Conservation (phyloP, 2,329 filamentous ascomycete genomes). For the Aureobasidium sp. region DNA sequence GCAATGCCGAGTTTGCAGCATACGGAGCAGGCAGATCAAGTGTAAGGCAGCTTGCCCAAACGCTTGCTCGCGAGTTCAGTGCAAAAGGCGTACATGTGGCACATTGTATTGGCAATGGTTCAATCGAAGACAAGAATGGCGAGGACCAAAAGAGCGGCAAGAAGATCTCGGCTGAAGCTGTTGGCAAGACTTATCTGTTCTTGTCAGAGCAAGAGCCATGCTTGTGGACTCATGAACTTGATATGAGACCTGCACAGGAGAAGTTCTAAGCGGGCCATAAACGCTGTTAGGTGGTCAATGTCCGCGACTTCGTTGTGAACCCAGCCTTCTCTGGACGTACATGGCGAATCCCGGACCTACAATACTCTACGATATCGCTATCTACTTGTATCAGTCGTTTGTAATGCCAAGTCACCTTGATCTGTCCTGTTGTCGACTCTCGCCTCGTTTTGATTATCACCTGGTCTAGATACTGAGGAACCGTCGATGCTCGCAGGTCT, state of each 20-base stretch:
- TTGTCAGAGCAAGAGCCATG: conserved; percentile 41
- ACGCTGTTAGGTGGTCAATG: not conserved
- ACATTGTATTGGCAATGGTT: conserved; percentile 52
- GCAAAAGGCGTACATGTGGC: conserved; percentile 50
- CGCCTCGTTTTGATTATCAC: not conserved
- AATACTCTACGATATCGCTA: not conserved
- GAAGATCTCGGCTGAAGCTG: conserved; percentile 50
- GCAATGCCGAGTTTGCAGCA: conserved; percentile 46
- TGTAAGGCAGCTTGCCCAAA: conserved; percentile 48
- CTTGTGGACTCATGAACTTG: conserved; percentile 46
- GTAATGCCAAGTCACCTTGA: not conserved
- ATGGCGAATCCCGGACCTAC: not conserved
- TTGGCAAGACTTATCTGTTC: conserved; percentile 50
- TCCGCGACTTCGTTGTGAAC: not conserved
- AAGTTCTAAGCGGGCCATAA: conserved; percentile 31
- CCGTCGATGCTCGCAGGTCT: not conserved
- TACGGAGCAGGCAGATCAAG: conserved; percentile 48
- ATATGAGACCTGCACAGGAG: conserved; percentile 43
- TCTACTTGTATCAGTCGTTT: not conserved
- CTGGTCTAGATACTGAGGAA: not conserved
- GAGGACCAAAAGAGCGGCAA: conserved; percentile 43
- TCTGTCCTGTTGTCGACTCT: not conserved
- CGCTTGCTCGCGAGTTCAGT: conserved; percentile 49
- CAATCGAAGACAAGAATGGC: conserved; percentile 44
- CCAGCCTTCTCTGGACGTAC: not conserved